phyloP scores from a whole-genome alignment of 768 basidiomycete species.

The Tephrocybe rancida region DNA sequence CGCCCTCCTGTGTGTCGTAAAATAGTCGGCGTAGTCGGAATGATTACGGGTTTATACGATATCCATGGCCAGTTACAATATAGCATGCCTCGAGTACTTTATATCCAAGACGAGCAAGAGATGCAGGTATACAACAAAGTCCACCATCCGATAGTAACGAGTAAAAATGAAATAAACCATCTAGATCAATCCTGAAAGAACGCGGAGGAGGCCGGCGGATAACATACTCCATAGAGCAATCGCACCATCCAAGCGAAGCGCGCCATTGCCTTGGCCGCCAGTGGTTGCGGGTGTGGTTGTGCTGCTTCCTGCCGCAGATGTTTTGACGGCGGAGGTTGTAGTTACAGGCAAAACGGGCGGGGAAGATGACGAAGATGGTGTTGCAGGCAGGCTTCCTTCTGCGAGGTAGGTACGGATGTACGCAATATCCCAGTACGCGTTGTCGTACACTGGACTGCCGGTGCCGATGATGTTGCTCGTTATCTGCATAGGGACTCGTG shows the following conservation, averaged over 20 bases:
- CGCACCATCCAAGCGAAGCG: not conserved
- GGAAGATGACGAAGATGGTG: not conserved
- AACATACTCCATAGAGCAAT: not conserved
- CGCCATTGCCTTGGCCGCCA: not conserved
- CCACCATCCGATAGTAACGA: not conserved
- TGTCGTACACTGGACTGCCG: constrained; percentile 45
- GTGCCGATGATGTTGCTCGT: constrained; percentile 49
- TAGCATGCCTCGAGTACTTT: too few species aligned
- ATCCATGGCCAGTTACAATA: too few species aligned
- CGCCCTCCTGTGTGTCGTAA: too few species aligned
- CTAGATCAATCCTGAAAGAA: not conserved
- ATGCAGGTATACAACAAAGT: not conserved
- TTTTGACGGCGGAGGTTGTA: not conserved
- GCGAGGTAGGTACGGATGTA: constrained; percentile 61
- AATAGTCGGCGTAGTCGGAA: too few species aligned
- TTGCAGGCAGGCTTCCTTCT: constrained; percentile 7
- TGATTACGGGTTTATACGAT: too few species aligned
- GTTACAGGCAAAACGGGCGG: not conserved
- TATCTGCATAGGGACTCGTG: constrained; percentile 20
- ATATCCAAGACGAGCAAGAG: too few species aligned
- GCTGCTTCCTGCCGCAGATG: not conserved
- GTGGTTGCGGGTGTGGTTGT: not conserved
- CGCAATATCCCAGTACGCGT: constrained; percentile 62
- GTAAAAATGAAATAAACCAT: not conserved
- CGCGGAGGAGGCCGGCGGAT: too few species aligned